phyloP scores from a whole-genome alignment of 495 filamentous ascomycete species.

The Apodospora peruviana region DNA sequence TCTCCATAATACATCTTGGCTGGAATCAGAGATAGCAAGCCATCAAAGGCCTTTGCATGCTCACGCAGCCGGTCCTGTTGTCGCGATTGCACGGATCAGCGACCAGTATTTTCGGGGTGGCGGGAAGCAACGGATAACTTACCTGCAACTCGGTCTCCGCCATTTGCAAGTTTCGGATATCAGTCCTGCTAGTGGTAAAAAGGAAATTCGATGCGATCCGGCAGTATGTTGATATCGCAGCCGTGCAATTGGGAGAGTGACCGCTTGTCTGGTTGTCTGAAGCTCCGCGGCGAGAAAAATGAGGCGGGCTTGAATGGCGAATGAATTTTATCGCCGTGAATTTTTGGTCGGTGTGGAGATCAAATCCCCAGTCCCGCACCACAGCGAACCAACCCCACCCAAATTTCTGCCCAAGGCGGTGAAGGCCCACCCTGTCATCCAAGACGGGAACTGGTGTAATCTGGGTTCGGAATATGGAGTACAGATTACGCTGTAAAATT shows the following conservation, averaged over 20 bases:
- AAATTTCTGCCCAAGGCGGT: slow-evolving; percentile 28
- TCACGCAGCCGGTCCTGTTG: slow-evolving; percentile 75
- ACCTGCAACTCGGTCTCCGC: slow-evolving; percentile 25
- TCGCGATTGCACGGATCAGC: slow-evolving; percentile 6
- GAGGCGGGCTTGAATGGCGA: slow-evolving; percentile 17
- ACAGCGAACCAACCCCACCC: not conserved
- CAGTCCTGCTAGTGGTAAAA: too few relatives aligned
- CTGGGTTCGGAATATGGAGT: too few relatives aligned
- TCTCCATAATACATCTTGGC: slow-evolving; percentile 89
- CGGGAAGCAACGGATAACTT: too few relatives aligned
- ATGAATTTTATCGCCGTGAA: slow-evolving; percentile 32
- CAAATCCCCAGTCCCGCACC: slow-evolving; percentile 8
- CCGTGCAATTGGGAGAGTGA: too few relatives aligned
- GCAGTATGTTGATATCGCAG: too few relatives aligned
- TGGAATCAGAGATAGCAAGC: slow-evolving; percentile 85
- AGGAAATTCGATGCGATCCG: too few relatives aligned
- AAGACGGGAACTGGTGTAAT: too few relatives aligned
- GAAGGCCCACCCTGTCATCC: slow-evolving; percentile 4
- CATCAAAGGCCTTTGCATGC: slow-evolving; percentile 84
- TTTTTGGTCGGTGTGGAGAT: slow-evolving; percentile 29
- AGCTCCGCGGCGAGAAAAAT: slow-evolving; percentile 16
- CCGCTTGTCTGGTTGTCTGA: too few relatives aligned
- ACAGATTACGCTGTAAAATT: too few relatives aligned
- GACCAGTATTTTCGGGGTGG: too few relatives aligned
- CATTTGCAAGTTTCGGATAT: slow-evolving; percentile 10